These are phyloP conservation scores for Hemisphaericaspora lyxosophila DNA, from an alignment of 1,139 yeast species.

Conservation along the genomic window DNA sequence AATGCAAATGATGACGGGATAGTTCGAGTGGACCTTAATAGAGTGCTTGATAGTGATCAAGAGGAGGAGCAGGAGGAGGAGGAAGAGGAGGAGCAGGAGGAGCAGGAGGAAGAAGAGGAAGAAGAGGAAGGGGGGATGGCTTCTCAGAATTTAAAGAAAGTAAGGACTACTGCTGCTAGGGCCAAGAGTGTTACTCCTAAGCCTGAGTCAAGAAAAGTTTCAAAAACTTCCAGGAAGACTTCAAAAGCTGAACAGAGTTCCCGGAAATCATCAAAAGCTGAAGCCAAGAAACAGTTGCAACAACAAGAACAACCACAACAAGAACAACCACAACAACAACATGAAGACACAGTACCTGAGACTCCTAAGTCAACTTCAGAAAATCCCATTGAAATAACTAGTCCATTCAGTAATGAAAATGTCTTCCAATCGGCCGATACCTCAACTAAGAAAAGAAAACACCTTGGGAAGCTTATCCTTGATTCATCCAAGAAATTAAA, in stretches of 20 bases:
- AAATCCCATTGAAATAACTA: conserved; percentile 3
- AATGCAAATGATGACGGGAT: conserved; percentile 28
- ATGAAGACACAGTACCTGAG: no score
- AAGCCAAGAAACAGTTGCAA: neutral
- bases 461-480: conserved; percentile 26
- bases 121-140: neutral
- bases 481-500: conserved; percentile 13
- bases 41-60: neutral
- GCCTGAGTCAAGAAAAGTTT: neutral
- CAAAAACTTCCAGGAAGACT: neutral
- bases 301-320: neutral
- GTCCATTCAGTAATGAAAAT: conserved; percentile 39
- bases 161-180: neutral
- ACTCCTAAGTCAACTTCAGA: neutral
- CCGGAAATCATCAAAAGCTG: neutral
- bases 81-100: neutral
- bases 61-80: neutral
- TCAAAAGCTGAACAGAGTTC: neutral
- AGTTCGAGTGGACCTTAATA: conserved; percentile 2
- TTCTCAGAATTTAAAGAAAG: neutral
- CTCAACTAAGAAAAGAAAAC: conserved; percentile 26
- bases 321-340: neutral
- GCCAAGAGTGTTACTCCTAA: neutral
- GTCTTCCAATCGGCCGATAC: conserved; percentile 36
- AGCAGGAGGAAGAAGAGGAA: neutral